Conservation (phyloP, 768 basidiomycete species). For the Macrolepiota dolichaula region DNA sequence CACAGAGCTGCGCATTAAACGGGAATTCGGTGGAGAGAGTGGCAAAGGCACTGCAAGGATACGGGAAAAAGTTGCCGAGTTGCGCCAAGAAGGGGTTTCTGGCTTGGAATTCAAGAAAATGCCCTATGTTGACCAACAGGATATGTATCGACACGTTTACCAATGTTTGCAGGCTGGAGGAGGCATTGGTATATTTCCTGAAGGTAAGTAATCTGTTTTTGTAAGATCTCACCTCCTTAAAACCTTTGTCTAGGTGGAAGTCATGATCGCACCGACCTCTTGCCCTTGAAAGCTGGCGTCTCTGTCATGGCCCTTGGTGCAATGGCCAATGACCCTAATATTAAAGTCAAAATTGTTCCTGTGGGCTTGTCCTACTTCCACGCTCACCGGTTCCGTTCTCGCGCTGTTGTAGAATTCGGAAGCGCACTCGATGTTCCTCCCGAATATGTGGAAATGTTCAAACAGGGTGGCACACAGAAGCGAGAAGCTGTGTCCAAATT, state of each 20-base stretch:
- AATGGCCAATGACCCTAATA: conserved; percentile 85
- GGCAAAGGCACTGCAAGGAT: conserved; percentile 68
- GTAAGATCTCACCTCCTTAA: neutral
- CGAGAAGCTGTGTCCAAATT: conserved; percentile 87
- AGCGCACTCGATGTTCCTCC: conserved; percentile 86
- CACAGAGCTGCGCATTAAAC: conserved; percentile 78
- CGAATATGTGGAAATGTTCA: conserved; percentile 88
- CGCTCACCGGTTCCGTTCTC: conserved; percentile 86
- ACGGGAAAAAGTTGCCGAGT: conserved; percentile 64
- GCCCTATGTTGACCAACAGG: conserved; percentile 89
- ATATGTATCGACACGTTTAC: conserved; percentile 95
- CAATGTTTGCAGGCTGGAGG: conserved; percentile 81
- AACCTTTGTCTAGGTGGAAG: conserved; percentile 70
- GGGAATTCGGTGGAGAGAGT: conserved; percentile 81
- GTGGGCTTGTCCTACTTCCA: conserved; percentile 76
- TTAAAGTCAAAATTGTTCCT: conserved; percentile 90
- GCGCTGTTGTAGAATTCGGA: conserved; percentile 97
- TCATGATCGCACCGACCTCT: conserved; percentile 93
- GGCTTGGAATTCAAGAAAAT: conserved; percentile 81
- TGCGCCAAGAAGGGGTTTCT: conserved; percentile 45
- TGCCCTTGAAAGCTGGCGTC: conserved; percentile 96
- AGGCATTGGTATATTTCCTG: conserved; percentile 96
- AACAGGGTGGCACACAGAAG: conserved; percentile 83
- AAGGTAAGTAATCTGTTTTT: conserved; percentile 54
- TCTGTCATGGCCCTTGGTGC: conserved; percentile 98